These are phyloP conservation scores for Zygosaccharomyces bailii DNA, from an alignment of 805 yeast genomes.

Conservation along the genomic window DNA sequence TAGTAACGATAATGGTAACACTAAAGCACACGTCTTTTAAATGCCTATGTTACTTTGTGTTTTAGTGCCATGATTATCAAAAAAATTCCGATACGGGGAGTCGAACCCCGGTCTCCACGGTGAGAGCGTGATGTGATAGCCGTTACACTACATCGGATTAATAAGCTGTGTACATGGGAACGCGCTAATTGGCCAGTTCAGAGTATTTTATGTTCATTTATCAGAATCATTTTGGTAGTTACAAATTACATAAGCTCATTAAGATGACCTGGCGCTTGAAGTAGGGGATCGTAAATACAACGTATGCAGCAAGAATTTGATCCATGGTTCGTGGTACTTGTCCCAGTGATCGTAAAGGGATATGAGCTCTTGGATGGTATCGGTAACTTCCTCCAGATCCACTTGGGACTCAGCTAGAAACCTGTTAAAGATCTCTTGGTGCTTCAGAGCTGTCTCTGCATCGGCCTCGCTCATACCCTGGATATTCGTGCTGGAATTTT, in stretches of 20 bases:
- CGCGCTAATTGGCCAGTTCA: too few relatives aligned
- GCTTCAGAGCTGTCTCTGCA: constrained; percentile 5
- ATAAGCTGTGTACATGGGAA: too few relatives aligned
- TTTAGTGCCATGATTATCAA: too few relatives aligned
- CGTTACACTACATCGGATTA: constrained; percentile 27
- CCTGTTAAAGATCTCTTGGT: constrained; percentile 24
- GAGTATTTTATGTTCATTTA: neutral
- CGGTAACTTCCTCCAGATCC: constrained; percentile 71
- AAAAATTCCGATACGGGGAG: constrained; percentile 26
- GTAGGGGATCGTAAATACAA: constrained; percentile 25
- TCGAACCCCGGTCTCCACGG: constrained; percentile 30
- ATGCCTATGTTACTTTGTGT: too few relatives aligned
- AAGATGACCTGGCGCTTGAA: constrained; percentile 1
- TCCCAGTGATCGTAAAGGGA: constrained; percentile 85
- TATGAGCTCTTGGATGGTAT: constrained; percentile 79
- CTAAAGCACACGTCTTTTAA: too few relatives aligned
- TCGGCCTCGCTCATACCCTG: constrained; percentile 9
- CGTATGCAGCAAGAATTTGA: constrained; percentile 39
- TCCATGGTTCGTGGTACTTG: constrained; percentile 65
- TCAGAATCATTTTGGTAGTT: neutral
- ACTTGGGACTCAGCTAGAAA: constrained; percentile 76
- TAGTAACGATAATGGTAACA: too few relatives aligned
- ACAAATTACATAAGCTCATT: neutral
- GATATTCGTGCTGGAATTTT: constrained; percentile 6
- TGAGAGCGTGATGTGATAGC: constrained; percentile 29